Percentiles rank a stretch among this genome's conserved stretches.
phyloP scores from a whole-genome alignment of 768 basidiomycete genomes.

The Amanita fuliginea region DNA sequence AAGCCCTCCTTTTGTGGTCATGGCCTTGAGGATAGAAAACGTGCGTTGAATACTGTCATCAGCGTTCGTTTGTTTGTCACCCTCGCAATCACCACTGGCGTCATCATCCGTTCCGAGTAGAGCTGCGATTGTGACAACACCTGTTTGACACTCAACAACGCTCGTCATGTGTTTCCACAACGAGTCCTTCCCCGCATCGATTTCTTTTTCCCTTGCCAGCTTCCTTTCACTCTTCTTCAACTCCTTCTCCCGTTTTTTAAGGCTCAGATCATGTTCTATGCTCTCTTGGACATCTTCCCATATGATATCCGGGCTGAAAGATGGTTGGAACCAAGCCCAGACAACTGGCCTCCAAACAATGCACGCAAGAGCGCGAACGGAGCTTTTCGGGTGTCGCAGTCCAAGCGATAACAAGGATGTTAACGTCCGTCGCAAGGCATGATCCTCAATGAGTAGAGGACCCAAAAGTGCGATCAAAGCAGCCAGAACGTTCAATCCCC shows the following conservation, averaged over 20 bases:
- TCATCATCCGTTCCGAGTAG: conserved; percentile 29
- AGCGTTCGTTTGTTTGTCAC: conserved; percentile 16
- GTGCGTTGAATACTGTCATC: conserved; percentile 35
- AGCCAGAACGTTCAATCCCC: conserved; percentile 62
- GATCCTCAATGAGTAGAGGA: conserved; percentile 35
- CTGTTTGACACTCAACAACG: conserved; percentile 39
- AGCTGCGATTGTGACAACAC: conserved; percentile 44
- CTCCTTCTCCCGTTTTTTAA: conserved; percentile 19
- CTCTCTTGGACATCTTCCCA: conserved; percentile 19
- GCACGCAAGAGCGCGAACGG: conserved; percentile 50
- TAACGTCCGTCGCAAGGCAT: conserved; percentile 32
- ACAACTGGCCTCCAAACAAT: conserved; percentile 54
- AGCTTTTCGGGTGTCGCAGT: conserved; percentile 51
- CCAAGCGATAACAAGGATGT: conserved; percentile 41
- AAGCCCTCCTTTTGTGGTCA: conserved; percentile 44
- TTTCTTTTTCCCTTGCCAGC: conserved; percentile 8
- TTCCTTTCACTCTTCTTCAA: conserved; percentile 5
- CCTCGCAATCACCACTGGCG: conserved; percentile 8
- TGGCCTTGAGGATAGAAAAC: conserved; percentile 38
- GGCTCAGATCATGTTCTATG: conserved; percentile 17
- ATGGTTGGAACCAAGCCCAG: conserved; percentile 59
- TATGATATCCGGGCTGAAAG: conserved; percentile 18
- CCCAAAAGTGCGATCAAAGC: conserved; percentile 58
- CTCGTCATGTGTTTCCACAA: conserved; percentile 39
- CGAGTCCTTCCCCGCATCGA: conserved; percentile 19